Evolutionary conservation across 2,329 filamentous ascomycete species (phyloP), one percentile per base, ranked within the genome.

Genomic region (Claviceps monticola): DNA sequence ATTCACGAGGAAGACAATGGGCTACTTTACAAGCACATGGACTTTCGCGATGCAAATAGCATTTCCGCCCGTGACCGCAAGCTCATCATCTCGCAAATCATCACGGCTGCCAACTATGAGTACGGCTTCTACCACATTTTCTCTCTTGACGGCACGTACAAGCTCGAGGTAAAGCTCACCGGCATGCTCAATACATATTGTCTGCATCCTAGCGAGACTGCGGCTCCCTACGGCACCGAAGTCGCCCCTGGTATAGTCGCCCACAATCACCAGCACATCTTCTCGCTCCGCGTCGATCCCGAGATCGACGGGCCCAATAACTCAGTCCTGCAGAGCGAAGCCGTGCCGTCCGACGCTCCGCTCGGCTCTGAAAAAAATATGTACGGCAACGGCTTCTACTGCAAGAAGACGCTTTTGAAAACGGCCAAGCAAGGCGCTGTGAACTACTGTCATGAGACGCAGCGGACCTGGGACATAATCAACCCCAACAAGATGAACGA

Each of bases 331-430:
- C 78, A 86, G 65, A 83, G 84, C 45, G 84, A 89, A 59, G 83
- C 84, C 3, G 70, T 74, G 1, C 73, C 68, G 9, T 80, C 79
- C 0, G 70, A 78, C 0, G 83, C 77, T 9, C 76, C 79, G 43
- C 75, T 84, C 0, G 84, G 84, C 11, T 83, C 78, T 48, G 67
- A 71, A 8, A 82, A 86, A 64, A 88, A 89, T 66, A 79, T 74
- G 51, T 83, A 86, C 63, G 84, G 85, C 55, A 88, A 88, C 61
- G 84, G 82, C 5, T 88, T 88, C 66, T 87, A 61, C 53, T 59
- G 55, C 55, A 59, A 57, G 47, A 61, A 60, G 58, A 63, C 61
- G 26, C 53, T 56, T 16, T 56, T 63, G 13, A 54, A 53, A 1
- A 62, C 57, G 9, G 53, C 60, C 29, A 54, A 50, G 19, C 54